Base-by-base conservation (phyloP, 1,139 yeast genomes). In the Oligophagozyma castellii region DNA sequence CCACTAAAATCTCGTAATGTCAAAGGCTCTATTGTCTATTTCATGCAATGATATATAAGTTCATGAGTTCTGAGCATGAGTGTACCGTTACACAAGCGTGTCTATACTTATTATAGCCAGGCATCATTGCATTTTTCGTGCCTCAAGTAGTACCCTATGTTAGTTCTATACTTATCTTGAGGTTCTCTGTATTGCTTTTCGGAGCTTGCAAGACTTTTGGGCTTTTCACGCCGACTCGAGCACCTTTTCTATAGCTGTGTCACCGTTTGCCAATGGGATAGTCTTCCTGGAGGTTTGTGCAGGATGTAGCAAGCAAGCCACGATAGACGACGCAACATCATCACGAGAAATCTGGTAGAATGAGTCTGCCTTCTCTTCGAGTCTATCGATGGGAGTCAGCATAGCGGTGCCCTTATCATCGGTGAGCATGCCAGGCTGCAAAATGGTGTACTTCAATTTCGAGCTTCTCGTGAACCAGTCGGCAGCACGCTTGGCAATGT, bases 401-500 rank as follows among this genome's bases (percentile, higher is more conserved):
- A 57, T 56, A 3, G 70, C 72, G 5, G 66, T 60, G 1, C 58
- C 59, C 4, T 36, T 37, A 1, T 51, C 62, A 30, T 59, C 61
- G 10, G 51, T 48, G 37, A 70, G 55, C 14, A 35, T 12, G 1
- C 70, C 67, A 2, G 78, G 78, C 34, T 59, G 65, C 35, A 70
- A 49, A 30, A 71, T 67, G 3, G 77, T 71, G 46, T 53, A 70
- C 38, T 70, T 65, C 39, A 70, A 56, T 23, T 62, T 59, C 6
- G 51, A 38, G 23, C 46, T 31, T 19, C 51, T 44, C 37, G 70
- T 55, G 27, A 59, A 59, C 26, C 61, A 48, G 41, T 71, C 78
- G 3, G 77, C 74, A 29, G 66, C 65, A 39, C 63, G 64, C 43
- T 71, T 71, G 23, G 73, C 69, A 28, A 66, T 59, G 35, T 55